Evolutionary conservation across 805 yeast species (phyloP).

Genomic region (Nematodospora valgi): DNA sequence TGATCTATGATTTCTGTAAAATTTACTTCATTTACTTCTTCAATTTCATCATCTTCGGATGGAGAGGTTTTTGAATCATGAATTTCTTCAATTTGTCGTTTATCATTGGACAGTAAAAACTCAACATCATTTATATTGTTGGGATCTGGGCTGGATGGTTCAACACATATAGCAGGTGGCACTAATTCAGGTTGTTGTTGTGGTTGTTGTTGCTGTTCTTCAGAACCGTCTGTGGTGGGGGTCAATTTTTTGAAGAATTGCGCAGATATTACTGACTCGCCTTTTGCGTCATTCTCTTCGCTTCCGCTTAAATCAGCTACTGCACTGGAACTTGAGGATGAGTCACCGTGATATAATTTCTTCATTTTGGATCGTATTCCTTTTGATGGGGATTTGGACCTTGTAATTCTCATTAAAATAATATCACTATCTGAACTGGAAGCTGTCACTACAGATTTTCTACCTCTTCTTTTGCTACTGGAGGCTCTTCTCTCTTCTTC

Average conservation of each 20-base stretch:
- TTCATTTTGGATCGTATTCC: constrained; percentile 4
- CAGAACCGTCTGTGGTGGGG: constrained; percentile 3
- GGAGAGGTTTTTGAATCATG: no score
- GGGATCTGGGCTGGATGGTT: constrained; percentile 1
- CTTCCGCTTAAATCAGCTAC: constrained; percentile 1
- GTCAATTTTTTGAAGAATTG: constrained; percentile 6
- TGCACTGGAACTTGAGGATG: constrained; percentile 4
- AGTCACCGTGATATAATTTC: constrained; percentile 6
- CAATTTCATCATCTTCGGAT: constrained; percentile 4
- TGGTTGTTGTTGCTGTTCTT: not conserved
- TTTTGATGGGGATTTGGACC: constrained; percentile 7
- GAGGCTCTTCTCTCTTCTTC: constrained; percentile 6
- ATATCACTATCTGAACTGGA: constrained; percentile 7
- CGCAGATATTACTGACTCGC: constrained; percentile 6
- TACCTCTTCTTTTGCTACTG: not conserved
- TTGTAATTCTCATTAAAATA: constrained; percentile 4
- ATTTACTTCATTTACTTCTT: not conserved
- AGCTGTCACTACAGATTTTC: constrained; percentile 28
- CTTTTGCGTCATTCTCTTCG: constrained; percentile 8
- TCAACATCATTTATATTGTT: constrained; percentile 4
- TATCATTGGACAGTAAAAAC: constrained; percentile 1
- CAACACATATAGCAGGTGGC: constrained; percentile 1
- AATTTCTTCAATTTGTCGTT: not conserved
- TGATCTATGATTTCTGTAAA: constrained; percentile 4
- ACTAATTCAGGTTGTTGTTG: not conserved